Base-by-base conservation (phyloP, 2,329 filamentous ascomycete genomes). In the Colletotrichum nymphaeae region DNA sequence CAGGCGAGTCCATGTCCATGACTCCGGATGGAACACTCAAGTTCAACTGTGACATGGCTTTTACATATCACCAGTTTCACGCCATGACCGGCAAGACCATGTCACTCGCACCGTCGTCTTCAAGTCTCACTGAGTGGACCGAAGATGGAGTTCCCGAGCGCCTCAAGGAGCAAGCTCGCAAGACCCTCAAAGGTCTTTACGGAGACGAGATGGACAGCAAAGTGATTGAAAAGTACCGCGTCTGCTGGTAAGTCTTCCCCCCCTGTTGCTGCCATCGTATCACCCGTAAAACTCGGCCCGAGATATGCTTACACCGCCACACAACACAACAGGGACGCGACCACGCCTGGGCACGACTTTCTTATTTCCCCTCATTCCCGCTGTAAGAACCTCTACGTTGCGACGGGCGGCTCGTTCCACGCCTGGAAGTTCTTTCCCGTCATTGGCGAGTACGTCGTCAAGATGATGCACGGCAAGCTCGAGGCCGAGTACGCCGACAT, bases 371-470 rank as follows among this genome's bases (percentile, higher is more conserved):
- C 89, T 2, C 84, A 89, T 73, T 80, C 84, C 6, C 80, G 84
- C 76, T 90, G 74, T 72, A 76, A 78, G 52, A 89, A 89, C 72
- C 80, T 93, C 16, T 92, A 88, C 79, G 79, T 93, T 28, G 91
- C 90, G 0, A 88, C 88, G 0, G 90, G 89, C 14, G 91, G 91
- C 1, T 92, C 89, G 14, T 91, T 92, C 75, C 91, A 93, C 78
- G 87, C 88, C 35, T 92, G 88, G 86, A 92, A 93, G 79, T 92
- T 93, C 77, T 82, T 93, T 30, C 90, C 90, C 1, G 88, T 88
- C 28, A 88, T 91, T 75, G 90, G 91, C 4, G 87, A 88, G 71
- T 92, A 92, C 79, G 83, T 90, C 69, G 82, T 84, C 35, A 84
- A 89, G 75, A 84, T 87, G 82, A 78, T 87, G 77, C 78, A 85